phyloP scores from a whole-genome alignment of 257 asterid genomes.

The Nicotiana noctiflora region DNA sequence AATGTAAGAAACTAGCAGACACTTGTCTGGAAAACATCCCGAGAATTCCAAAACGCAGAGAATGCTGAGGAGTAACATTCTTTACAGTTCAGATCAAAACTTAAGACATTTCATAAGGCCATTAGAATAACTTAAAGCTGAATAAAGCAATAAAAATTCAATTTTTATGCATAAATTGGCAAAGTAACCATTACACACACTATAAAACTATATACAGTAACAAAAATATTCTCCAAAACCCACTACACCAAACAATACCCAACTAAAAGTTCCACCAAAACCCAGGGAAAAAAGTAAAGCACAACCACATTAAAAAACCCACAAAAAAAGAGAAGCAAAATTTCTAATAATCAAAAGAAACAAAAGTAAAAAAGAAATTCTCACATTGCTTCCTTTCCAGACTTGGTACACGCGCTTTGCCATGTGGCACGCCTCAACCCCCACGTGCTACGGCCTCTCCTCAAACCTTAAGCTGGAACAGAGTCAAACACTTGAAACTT shows the following conservation, averaged over 20 bases:
- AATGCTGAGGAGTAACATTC: neutral
- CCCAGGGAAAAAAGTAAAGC: slow-evolving; percentile 10
- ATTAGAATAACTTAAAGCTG: neutral
- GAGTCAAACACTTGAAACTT: slow-evolving; percentile 53
- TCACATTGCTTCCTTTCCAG: slow-evolving; percentile 97
- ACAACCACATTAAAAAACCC: slow-evolving; percentile 5
- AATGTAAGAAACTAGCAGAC: neutral
- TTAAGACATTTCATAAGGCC: neutral
- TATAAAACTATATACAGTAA: neutral
- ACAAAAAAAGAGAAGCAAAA: slow-evolving; percentile 7
- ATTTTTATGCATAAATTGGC: neutral
- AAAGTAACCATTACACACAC: neutral
- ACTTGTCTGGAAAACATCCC: neutral
- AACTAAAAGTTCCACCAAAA: slow-evolving; percentile 9
- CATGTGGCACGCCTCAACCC: slow-evolving; percentile 43
- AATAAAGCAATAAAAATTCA: neutral
- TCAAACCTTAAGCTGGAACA: slow-evolving; percentile 37
- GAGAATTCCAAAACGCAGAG: neutral
- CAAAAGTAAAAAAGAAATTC: slow-evolving; percentile 22
- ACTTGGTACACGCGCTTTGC: slow-evolving; percentile 87
- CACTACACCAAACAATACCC: neutral
- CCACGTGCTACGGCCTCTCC: slow-evolving; percentile 16
- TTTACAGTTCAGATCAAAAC: neutral
- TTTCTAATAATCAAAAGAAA: slow-evolving; percentile 1
- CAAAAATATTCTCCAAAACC: neutral